A percentile compares a stretch with the other conserved stretches of the same genome.
These are phyloP conservation scores for Cystofilobasidium capitatum DNA, from an alignment of 768 basidiomycete species.

Conservation along the genomic window DNA sequence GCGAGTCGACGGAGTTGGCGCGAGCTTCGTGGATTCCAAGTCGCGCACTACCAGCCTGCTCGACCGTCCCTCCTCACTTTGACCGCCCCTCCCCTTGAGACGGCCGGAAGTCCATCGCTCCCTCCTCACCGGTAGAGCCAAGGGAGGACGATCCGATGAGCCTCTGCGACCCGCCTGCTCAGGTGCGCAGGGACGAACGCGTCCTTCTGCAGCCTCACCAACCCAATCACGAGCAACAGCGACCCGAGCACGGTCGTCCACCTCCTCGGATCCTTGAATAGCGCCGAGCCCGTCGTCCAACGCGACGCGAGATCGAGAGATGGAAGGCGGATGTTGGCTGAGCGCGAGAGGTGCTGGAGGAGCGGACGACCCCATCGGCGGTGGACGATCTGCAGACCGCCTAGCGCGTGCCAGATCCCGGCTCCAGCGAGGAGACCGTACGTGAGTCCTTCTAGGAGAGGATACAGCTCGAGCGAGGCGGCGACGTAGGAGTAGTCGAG, in stretches of 20 bases:
- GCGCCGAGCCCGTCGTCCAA: too few species aligned
- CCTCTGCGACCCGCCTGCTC: background rate
- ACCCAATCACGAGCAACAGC: background rate
- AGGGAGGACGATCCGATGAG: background rate
- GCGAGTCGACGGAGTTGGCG: too few species aligned
- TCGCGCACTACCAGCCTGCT: too few species aligned
- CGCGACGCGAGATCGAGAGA: too few species aligned
- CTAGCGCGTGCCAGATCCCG: conserved; percentile 8
- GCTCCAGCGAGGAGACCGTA: background rate
- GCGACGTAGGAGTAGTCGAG: conserved; percentile 17
- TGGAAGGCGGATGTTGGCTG: too few species aligned
- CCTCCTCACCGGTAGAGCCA: too few species aligned
- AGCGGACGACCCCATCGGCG: background rate
- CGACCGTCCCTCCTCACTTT: too few species aligned
- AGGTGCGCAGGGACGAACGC: background rate
- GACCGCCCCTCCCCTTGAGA: too few species aligned
- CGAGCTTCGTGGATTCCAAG: too few species aligned
- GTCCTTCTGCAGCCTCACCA: conserved; percentile 4
- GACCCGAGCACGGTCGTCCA: background rate
- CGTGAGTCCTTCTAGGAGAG: background rate
- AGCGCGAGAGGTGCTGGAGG: background rate
- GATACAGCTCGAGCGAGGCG: background rate
- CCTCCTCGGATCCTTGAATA: background rate
- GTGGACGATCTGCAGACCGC: background rate
- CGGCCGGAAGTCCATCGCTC: too few species aligned